Base-by-base conservation (phyloP, 2,329 filamentous ascomycete species). In the Diaporthe sp. region DNA sequence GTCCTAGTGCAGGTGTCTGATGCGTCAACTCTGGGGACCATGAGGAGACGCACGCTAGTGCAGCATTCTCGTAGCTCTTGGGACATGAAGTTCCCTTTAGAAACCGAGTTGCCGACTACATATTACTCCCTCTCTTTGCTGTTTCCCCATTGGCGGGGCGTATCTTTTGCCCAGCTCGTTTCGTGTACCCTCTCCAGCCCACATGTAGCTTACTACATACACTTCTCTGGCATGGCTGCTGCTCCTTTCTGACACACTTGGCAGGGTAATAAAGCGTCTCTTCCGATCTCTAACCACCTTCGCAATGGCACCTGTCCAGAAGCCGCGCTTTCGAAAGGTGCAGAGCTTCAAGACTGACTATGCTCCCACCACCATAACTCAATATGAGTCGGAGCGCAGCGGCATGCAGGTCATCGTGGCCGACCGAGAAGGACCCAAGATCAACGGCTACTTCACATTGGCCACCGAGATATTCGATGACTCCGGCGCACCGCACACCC, bases 391-490 rank as follows among this genome's bases (percentile, higher is more conserved):
- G 8, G 92, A 95, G 80, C 90, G 95, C 78, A 99, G 96, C 77
- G 97, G 97, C 71, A 97, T 99, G 95, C 93, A 96, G 79, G 94
- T 98, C 46, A 92, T 98, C 55, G 94, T 98, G 68, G 95, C 97
- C 79, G 94, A 98, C 82, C 93, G 95, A 79, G 92, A 97, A 82
- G 96, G 97, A 0, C 97, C 97, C n/a, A 98, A 98, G 84, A 91
- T 98, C 77, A 94, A 94, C 79, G 97, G 97, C 46, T 98, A 97
- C 85, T 99, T 99, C 84, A 94, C 96, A 46, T 89, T 99, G 72
- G 97, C 97, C 46, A 99, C 97, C 4, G 97, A 99, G 85, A 98
- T 99, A 80, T 94, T 98, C 80, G 97, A 99, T 86, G 95, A 99
- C 83, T 98, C 96, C 15, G 97, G 97, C 55, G 94, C 97, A 19